Evolutionary conservation across 805 yeast genomes (phyloP).

Genomic region (Candida patagonica): DNA sequence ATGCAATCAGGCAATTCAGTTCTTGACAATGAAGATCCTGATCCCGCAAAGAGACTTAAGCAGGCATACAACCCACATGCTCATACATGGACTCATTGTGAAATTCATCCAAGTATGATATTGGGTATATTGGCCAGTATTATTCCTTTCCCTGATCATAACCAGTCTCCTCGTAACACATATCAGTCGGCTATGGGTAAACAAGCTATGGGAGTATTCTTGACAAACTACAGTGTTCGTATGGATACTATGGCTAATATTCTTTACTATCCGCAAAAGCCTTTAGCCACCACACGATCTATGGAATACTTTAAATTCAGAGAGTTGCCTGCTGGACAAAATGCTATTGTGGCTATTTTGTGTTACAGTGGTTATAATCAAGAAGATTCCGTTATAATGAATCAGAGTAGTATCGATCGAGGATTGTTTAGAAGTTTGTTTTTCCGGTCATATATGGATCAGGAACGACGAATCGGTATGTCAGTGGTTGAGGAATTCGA

Average conservation of each 20-base stretch:
- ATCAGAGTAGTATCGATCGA: slow-evolving; percentile 93
- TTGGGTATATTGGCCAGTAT: slow-evolving; percentile 97
- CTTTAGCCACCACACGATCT: slow-evolving; percentile 93
- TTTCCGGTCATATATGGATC: slow-evolving; percentile 97
- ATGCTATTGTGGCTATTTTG: slow-evolving; percentile 95
- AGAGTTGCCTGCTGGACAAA: slow-evolving; percentile 98
- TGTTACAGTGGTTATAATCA: slow-evolving; percentile 98
- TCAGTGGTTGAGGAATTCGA: slow-evolving; percentile 96
- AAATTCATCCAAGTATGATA: slow-evolving; percentile 98
- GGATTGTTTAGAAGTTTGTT: slow-evolving; percentile 93
- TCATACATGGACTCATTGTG: slow-evolving; percentile 95
- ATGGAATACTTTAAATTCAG: slow-evolving; percentile 97
- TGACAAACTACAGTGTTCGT: slow-evolving; percentile 90
- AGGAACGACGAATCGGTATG: slow-evolving; percentile 98
- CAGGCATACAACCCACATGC: slow-evolving; percentile 51
- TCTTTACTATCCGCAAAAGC: slow-evolving; percentile 94
- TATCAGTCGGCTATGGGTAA: slow-evolving; percentile 97
- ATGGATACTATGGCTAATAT: slow-evolving; percentile 99
- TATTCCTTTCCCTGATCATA: slow-evolving; percentile 99
- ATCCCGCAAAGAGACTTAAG: slow-evolving; percentile 82
- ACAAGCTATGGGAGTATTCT: slow-evolving; percentile 98
- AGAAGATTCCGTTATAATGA: slow-evolving; percentile 99
- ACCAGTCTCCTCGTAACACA: slow-evolving; percentile 87
- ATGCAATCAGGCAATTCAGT: slow-evolving; percentile 29
- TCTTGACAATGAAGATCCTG: slow-evolving; percentile 33